Evolutionary conservation across 2,329 filamentous ascomycete genomes (phyloP).

Genomic region (Arthrobotrys sphaeroides): DNA sequence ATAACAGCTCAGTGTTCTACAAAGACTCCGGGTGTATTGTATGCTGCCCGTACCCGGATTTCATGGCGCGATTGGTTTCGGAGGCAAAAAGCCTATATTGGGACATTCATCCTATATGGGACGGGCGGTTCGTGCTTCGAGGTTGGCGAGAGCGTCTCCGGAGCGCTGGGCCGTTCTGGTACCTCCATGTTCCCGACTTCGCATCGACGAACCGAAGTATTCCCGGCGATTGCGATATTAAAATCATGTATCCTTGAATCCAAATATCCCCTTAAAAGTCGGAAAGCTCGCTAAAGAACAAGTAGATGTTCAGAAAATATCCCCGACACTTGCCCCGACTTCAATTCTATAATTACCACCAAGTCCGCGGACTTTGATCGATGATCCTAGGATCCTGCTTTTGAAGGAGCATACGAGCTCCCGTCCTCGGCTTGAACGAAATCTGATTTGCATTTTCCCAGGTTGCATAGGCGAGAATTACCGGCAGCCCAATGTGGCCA

Average conservation of each 20-base stretch:
- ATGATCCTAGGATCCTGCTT: neutral
- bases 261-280: neutral
- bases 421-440: neutral
- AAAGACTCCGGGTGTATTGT: no score
- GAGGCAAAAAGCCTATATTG: no score
- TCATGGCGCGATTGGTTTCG: no score
- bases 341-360: neutral
- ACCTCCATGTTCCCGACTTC: no score
- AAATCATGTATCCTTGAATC: neutral
- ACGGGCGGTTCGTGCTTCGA: no score
- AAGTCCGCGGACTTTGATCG: neutral
- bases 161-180: no score
- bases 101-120: no score
- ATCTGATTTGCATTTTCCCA: constrained; percentile 43
- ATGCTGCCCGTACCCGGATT: no score
- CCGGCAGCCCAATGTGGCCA: constrained; percentile 43
- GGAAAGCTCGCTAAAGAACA: neutral
- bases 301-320: neutral
- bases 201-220: no score
- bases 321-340: neutral
- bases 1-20: no score
- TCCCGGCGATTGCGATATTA: no score
- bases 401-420: neutral
- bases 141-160: no score
- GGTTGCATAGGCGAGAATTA: constrained; percentile 49